Percentiles rank a stretch among this genome's conserved stretches.
These are phyloP conservation scores for Wickerhamomyces chaumierensis DNA, from an alignment of 805 yeast genomes.

Conservation along the genomic window DNA sequence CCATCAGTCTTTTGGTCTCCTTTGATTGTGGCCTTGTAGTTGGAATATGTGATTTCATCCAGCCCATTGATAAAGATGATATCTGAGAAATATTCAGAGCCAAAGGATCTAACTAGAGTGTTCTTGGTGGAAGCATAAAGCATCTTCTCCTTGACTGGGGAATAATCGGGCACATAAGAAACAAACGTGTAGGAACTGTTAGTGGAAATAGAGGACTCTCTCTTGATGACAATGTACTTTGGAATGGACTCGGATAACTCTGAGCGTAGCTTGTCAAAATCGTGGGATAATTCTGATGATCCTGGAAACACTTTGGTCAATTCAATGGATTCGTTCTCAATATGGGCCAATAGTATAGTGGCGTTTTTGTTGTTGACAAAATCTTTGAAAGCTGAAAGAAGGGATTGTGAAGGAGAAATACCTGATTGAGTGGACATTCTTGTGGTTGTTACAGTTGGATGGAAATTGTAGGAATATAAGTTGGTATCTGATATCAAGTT, in stretches of 20 bases:
- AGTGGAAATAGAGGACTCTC: conserved; percentile 11
- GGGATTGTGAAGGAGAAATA: conserved; percentile 32
- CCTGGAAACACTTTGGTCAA: conserved; percentile 23
- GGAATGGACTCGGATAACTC: conserved; percentile 29
- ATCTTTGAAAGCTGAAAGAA: conserved; percentile 32
- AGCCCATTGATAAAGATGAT: conserved; percentile 23
- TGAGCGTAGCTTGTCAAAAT: conserved; percentile 20
- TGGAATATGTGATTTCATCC: conserved; percentile 27
- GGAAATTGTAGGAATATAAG: no score
- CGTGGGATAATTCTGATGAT: conserved; percentile 23
- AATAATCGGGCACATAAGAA: conserved; percentile 77
- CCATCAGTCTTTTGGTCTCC: conserved; percentile 28
- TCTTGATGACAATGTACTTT: conserved; percentile 36
- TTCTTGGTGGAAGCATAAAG: conserved; percentile 85
- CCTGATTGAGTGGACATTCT: conserved; percentile 61
- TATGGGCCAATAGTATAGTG: conserved; percentile 27
- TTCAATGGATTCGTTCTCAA: conserved; percentile 24
- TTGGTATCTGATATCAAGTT: no score
- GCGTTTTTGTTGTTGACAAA: conserved; percentile 25
- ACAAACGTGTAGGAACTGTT: conserved; percentile 37
- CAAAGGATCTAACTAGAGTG: conserved; percentile 64
- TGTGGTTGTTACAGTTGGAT: conserved; percentile 6
- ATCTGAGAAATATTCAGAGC: conserved; percentile 32
- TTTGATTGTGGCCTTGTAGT: conserved; percentile 31
- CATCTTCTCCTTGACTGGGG: conserved; percentile 81